Conservation (phyloP, 176 grass and related monocot genomes). For the Guadua angustifolia region DNA sequence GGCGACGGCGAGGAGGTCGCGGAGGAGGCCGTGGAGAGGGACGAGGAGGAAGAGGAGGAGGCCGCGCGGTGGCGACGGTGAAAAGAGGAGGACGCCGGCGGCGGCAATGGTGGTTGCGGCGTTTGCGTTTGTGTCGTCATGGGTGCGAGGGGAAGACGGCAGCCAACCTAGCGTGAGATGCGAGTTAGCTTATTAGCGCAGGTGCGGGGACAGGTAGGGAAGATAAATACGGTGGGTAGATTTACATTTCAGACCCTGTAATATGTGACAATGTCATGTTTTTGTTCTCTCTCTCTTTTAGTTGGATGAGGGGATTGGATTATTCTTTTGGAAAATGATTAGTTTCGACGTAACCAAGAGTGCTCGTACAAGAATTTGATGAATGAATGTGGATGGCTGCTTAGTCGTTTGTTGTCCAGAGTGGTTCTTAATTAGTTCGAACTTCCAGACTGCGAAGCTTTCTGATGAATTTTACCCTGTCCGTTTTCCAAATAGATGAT, state of each 20-base stretch:
- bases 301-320: neutral
- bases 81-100: neutral
- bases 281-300: neutral
- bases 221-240: conserved; percentile 44
- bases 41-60: conserved; percentile 13
- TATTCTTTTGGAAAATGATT: neutral
- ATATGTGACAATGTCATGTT: neutral
- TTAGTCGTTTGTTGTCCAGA: neutral
- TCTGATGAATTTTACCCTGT: neutral
- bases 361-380: neutral
- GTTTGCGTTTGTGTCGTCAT: conserved; percentile 42
- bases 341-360: neutral
- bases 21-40: conserved; percentile 42
- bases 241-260: neutral
- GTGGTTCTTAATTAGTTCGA: neutral
- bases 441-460: neutral
- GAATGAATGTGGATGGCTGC: neutral
- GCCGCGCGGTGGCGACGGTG: conserved; percentile 48
- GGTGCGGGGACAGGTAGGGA: conserved; percentile 37
- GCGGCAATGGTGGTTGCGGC: conserved; percentile 43
- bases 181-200: neutral
- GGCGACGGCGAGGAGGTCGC: conserved; percentile 42
- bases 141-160: conserved; percentile 7
- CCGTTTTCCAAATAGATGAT: too few species aligned
- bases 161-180: neutral